Base-by-base conservation (phyloP, 2,329 filamentous ascomycete species). In the Emmonsiellopsis sp. region DNA sequence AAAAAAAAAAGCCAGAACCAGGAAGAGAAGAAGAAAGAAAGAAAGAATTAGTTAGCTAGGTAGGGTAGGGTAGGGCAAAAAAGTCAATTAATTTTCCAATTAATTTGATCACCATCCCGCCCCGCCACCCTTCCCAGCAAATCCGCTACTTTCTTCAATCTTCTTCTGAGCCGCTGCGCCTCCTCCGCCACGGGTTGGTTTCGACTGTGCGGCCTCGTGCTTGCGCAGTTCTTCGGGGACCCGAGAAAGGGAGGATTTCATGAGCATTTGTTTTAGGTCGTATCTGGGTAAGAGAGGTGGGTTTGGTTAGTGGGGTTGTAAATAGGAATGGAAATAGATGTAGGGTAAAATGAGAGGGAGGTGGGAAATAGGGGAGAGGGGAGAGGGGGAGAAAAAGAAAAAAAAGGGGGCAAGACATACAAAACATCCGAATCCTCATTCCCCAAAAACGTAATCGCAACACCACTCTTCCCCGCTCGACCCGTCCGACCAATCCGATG, bases 401-500 rank as follows among this genome's bases (percentile, higher is more conserved):
- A 37, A 15, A 16, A 26, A 44, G 26, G 53, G 13, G 20, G 13
- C 43, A 32, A 55, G 54, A 71, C 72, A 62, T 78, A 96, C 79
- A 97, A 76, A 26, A 92, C 85, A 68, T 96, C 93, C 1, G 80
- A 68, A 73, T 98, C 93, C 73, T 97, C 93, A 62, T 82, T 86
- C 55, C 90, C 92, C 65, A 97, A 71, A 77, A 98, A 98, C 0
- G 93, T 98, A 58, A 98, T 93, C 2, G 93, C 88, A 50, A 95
- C 85, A 85, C 93, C 93, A 62, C 82, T 91, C 81, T 97, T 97
- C 57, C 93, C 93, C 2, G 93, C 93, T 84, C 93, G 87, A 78
- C 93, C 93, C 1, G 93, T 98, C 75, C 93, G 86, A 70, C 93
- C 93, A 65, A 98, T 87, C 75, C 93, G 85, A 77, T 98, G 93